These are phyloP conservation scores for Cavenderia fasciculata DNA, from an alignment of 78 protist genomes.

Conservation along the genomic window DNA sequence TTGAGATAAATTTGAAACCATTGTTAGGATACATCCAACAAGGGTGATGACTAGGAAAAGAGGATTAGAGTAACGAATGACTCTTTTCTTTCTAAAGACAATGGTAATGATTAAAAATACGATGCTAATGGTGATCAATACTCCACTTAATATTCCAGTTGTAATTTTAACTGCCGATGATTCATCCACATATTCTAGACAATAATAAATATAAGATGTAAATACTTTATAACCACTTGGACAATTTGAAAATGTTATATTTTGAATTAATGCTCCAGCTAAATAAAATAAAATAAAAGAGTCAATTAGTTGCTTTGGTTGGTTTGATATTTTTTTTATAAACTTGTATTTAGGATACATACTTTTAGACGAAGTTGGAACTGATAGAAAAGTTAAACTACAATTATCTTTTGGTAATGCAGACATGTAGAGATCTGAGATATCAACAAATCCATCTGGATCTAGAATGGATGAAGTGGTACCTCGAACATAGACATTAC, in stretches of 20 bases:
- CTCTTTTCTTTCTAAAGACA: conserved; percentile 40
- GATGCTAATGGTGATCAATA: background rate
- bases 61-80: conserved; percentile 39
- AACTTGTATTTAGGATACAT: background rate
- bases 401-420: conserved; percentile 8
- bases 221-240: background rate
- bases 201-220: conserved; percentile 19
- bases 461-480: conserved; percentile 4
- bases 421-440: conserved; percentile 8
- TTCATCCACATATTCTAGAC: background rate
- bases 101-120: background rate
- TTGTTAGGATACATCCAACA: background rate
- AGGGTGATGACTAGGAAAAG: conserved; percentile 22
- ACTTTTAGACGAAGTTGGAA: conserved; percentile 32
- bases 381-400: conserved; percentile 46
- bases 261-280: too few relatives aligned
- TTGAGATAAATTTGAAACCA: background rate
- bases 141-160: background rate
- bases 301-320: too few relatives aligned
- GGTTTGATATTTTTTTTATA: too few relatives aligned
- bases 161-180: conserved; percentile 2
- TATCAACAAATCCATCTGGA: conserved; percentile 1
- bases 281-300: too few relatives aligned
- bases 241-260: too few relatives aligned
- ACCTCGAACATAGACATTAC: conserved; percentile 30